Evolutionary conservation across 495 filamentous ascomycete genomes (phyloP).

Genomic region (Podospora bellae-mahoneyi): DNA sequence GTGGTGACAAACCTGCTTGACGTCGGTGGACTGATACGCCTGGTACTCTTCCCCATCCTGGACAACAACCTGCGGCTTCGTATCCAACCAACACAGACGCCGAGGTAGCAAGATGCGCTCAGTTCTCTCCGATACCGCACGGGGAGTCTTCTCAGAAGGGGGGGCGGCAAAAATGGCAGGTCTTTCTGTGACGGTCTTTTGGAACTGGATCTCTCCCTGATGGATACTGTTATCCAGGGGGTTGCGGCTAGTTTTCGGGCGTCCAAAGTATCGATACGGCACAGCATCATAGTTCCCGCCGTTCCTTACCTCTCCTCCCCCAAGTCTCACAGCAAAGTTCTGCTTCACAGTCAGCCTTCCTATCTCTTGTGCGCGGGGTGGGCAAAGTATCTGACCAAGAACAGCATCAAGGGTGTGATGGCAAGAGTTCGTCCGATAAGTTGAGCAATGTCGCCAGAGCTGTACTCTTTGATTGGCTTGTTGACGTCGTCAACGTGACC

Average conservation of each 20-base stretch:
- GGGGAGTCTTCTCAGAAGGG: background rate
- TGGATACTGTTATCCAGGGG: background rate
- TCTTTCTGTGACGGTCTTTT: background rate
- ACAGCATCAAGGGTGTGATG: background rate
- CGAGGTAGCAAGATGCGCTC: background rate
- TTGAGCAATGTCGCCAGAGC: background rate
- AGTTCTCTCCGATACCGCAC: background rate
- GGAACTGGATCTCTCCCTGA: background rate
- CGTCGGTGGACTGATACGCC: slow-evolving; percentile 1
- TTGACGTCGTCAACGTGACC: background rate
- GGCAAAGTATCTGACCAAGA: background rate
- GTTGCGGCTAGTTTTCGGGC: background rate
- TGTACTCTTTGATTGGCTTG: background rate
- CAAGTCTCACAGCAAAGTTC: background rate
- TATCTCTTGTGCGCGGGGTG: background rate
- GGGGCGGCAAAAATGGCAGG: background rate
- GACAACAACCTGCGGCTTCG: background rate
- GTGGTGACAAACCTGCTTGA: background rate
- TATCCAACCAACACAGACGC: background rate
- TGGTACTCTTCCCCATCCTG: background rate
- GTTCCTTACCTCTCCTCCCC: background rate
- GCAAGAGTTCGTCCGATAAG: background rate
- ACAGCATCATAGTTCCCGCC: background rate
- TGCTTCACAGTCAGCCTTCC: background rate
- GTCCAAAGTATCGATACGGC: slow-evolving; percentile 5